These are phyloP conservation scores for Sugiyamaella chiloensis DNA, from an alignment of 805 yeast genomes.

Conservation along the genomic window DNA sequence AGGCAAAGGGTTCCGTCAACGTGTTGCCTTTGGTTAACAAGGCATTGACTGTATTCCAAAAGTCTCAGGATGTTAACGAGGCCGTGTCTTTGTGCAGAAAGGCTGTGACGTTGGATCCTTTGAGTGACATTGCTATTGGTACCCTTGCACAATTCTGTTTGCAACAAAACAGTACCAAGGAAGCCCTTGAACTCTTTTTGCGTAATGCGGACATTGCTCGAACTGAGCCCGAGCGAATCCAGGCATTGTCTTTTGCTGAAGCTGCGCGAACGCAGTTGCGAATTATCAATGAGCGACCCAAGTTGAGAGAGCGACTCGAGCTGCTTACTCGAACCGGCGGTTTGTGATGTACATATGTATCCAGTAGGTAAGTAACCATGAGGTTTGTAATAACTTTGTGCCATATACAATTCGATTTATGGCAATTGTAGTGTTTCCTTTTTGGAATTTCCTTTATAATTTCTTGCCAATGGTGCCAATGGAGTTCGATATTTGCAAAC, in stretches of 20 bases:
- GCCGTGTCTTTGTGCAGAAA: constrained; percentile 64
- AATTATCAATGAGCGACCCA: constrained; percentile 42
- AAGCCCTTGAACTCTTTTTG: constrained; percentile 78
- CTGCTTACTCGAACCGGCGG: constrained; percentile 17
- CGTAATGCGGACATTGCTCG: constrained; percentile 80
- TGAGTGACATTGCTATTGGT: constrained; percentile 82
- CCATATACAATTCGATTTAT: no score
- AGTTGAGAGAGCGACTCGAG: constrained; percentile 30
- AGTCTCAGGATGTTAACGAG: constrained; percentile 44
- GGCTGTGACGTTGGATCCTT: constrained; percentile 83
- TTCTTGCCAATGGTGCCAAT: no score
- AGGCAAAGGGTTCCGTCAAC: constrained; percentile 69
- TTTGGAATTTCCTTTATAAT: no score
- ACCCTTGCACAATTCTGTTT: constrained; percentile 89
- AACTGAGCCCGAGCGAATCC: constrained; percentile 79
- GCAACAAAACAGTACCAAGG: constrained; percentile 77
- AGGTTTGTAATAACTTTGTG: no score
- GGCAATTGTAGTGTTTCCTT: no score
- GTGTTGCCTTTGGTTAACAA: constrained; percentile 87
- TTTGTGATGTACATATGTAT: constrained; percentile 4
- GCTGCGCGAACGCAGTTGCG: constrained; percentile 87
- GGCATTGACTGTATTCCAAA: constrained; percentile 55
- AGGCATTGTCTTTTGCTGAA: constrained; percentile 87
- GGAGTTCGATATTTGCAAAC: no score
- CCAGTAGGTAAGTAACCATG: no score